phyloP scores from a whole-genome alignment of 2,329 filamentous ascomycete genomes.

The Apiospora hydei region DNA sequence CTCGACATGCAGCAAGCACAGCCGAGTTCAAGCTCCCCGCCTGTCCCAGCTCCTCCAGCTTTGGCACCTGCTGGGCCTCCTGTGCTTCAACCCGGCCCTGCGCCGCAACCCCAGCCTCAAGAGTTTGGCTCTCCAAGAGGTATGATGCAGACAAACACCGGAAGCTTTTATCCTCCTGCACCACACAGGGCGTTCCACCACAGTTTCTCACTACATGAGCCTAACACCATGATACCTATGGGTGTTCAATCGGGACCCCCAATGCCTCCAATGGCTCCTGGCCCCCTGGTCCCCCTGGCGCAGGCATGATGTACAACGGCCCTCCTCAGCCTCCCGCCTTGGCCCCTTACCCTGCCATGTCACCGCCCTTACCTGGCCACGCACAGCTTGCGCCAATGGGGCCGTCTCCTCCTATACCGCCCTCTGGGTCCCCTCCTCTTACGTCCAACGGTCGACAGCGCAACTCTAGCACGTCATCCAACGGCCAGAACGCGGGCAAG shows the following conservation, averaged over 20 bases:
- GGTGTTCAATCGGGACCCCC: constrained; percentile 35
- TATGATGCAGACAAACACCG: constrained; percentile 44
- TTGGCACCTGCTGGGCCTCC: constrained; percentile 23
- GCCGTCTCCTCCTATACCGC: constrained; percentile 20
- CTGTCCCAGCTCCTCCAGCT: background rate
- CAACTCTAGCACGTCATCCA: constrained; percentile 41
- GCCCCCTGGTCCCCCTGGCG: constrained; percentile 29
- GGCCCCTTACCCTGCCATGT: constrained; percentile 35
- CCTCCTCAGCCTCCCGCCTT: constrained; percentile 32
- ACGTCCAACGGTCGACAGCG: constrained; percentile 40
- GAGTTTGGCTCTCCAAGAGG: constrained; percentile 39
- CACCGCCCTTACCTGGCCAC: constrained; percentile 37
- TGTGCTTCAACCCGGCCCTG: constrained; percentile 30
- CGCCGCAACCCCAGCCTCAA: constrained; percentile 32
- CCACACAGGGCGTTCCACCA: constrained; percentile 46
- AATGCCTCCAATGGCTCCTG: constrained; percentile 25
- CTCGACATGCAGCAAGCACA: constrained; percentile 31
- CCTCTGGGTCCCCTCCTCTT: background rate
- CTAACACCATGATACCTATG: constrained; percentile 35
- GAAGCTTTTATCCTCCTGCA: constrained; percentile 45
- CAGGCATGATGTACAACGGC: constrained; percentile 32
- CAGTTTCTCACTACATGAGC: constrained; percentile 43
- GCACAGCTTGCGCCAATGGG: constrained; percentile 38
- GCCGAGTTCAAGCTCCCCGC: background rate
- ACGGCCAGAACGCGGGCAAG: constrained; percentile 44